Evolutionary conservation across 2,329 filamentous ascomycete species (phyloP), one percentile per base, ranked within the genome.

Genomic region (Setomelanomma holmii): DNA sequence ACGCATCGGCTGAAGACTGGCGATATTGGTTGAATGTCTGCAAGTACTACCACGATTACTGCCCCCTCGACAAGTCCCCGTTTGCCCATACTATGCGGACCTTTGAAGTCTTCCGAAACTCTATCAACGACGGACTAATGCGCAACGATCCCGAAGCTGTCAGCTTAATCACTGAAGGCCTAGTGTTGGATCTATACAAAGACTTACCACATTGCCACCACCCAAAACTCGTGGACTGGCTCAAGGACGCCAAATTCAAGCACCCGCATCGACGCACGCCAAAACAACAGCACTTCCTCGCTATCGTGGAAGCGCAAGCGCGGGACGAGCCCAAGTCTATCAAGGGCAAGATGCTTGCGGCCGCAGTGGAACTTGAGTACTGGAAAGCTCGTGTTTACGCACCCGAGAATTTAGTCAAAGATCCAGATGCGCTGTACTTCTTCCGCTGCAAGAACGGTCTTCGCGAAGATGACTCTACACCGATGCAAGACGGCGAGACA

Each of bases 171-270:
- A 22, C 33, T 3, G 8, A 24, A 1, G 7, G 22, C 1, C 19
- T 19, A 23, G 36, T 54, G 4, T 7, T 35, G 4, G 38, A 40
- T 0, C 40, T 54, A 17, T 54, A 40, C 19, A 6, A 24, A 0
- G 10, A 34, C 7, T 22, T 58, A 5, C 55, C 51, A 23, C 23
- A 14, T 4, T 52, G 52, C 42, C 5, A 16, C 14, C 4, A 40
- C 2, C 27, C 10, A 19, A 12, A 1, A 22, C 7, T 1, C 24
- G 12, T 6, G 24, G 6, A 27, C 24, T 58, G 55, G 55, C 33
- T 58, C 23, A 49, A 51, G 19, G 46, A 51, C 11, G 55, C 35
- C 1, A 48, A 24, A 1, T 16, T 60, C 7, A 51, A 51, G 35
- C 46, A 55, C 21, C 55, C 55, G 2, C 35, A 44, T 8, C 51